phyloP scores from a whole-genome alignment of 495 filamentous ascomycete genomes.

The Aspergillus bridgeri region DNA sequence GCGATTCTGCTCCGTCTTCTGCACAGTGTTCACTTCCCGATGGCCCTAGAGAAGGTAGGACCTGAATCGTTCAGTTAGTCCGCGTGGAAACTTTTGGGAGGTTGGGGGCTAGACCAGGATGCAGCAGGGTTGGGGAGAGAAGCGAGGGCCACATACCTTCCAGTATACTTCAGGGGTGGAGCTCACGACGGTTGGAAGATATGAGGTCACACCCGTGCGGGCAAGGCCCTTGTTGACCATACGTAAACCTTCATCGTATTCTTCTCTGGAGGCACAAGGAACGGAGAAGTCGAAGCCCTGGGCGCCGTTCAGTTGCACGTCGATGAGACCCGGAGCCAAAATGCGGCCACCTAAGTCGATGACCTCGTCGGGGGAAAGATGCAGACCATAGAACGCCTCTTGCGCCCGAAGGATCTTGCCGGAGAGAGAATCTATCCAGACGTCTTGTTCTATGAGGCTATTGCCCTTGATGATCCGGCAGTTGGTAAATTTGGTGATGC shows the following conservation, averaged over 20 bases:
- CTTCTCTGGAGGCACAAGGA: slow-evolving; percentile 55
- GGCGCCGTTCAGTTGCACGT: slow-evolving; percentile 82
- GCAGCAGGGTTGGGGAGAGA: not conserved
- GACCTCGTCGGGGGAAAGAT: slow-evolving; percentile 47
- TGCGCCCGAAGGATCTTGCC: slow-evolving; percentile 76
- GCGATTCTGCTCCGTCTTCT: slow-evolving; percentile 70
- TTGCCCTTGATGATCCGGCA: slow-evolving; percentile 65
- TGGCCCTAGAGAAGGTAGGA: slow-evolving; percentile 69
- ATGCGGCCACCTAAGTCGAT: slow-evolving; percentile 77
- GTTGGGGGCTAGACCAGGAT: not conserved
- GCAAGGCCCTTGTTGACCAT: slow-evolving; percentile 66
- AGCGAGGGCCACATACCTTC: slow-evolving; percentile 36
- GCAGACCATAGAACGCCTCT: slow-evolving; percentile 68
- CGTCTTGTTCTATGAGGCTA: slow-evolving; percentile 63
- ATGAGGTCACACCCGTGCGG: slow-evolving; percentile 77
- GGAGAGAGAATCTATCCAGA: slow-evolving; percentile 72
- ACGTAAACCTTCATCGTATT: slow-evolving; percentile 64
- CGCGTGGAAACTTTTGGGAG: not conserved
- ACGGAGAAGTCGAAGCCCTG: slow-evolving; percentile 85
- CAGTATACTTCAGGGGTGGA: slow-evolving; percentile 68
- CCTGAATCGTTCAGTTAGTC: slow-evolving; percentile 31
- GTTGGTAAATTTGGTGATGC: slow-evolving; percentile 82
- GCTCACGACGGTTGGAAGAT: slow-evolving; percentile 71
- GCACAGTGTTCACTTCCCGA: slow-evolving; percentile 44
- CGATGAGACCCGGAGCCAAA: slow-evolving; percentile 76